These are phyloP conservation scores for Corylus heterophylla DNA, from an alignment of 306 rosid species.

Conservation along the genomic window DNA sequence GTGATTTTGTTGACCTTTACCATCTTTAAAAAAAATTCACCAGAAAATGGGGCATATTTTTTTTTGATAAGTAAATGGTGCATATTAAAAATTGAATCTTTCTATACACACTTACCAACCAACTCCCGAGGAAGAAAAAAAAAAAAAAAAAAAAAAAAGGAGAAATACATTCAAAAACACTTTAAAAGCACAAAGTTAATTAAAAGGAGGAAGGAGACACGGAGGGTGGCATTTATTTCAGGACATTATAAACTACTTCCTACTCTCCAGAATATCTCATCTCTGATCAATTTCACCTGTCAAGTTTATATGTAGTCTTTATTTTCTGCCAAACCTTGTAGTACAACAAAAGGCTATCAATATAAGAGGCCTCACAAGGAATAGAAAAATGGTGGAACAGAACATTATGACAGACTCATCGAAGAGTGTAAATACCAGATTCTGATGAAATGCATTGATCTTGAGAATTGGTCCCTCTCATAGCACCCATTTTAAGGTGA, in stretches of 20 bases:
- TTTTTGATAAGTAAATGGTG: neutral
- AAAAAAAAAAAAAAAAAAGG: neutral
- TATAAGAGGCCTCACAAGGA: neutral
- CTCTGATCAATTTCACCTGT: neutral
- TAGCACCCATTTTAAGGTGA: conserved; percentile 20
- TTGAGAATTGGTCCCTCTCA: conserved; percentile 30
- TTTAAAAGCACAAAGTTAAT: neutral
- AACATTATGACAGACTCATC: neutral
- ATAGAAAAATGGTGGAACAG: neutral
- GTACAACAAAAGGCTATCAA: neutral
- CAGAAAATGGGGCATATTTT: neutral
- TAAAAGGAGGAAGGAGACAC: too few species aligned
- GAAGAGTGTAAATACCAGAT: conserved; percentile 31
- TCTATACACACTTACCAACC: too few species aligned
- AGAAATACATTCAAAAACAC: neutral
- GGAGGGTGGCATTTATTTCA: neutral
- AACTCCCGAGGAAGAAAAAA: neutral
- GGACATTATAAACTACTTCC: neutral
- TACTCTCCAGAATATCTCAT: neutral
- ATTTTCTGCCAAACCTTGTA: neutral
- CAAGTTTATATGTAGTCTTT: neutral
- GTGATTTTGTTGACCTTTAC: neutral
- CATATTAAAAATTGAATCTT: neutral
- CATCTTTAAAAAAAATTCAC: neutral
- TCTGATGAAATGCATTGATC: conserved; percentile 46